Evolutionary conservation across 1,284 basidiomycete genomes (phyloP).

Genomic region (Naganishia sp.): DNA sequence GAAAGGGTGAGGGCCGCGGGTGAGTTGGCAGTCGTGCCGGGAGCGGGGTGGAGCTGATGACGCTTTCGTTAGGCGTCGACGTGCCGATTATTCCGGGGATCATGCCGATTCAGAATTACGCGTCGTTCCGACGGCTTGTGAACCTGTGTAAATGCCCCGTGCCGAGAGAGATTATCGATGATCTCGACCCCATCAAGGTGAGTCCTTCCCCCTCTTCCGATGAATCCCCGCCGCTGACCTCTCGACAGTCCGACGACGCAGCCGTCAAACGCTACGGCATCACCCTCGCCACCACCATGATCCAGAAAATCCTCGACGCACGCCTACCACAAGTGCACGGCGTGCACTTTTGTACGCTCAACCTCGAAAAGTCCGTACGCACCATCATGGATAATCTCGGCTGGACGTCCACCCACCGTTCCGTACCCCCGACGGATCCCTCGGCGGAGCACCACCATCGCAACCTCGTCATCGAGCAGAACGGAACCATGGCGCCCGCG

Average conservation of each 20-base stretch:
- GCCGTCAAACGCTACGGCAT: constrained; percentile 89
- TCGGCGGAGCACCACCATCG: neutral
- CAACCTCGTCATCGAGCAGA: constrained; percentile 28
- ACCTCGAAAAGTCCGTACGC: constrained; percentile 93
- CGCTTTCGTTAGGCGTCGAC: constrained; percentile 66
- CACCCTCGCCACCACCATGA: constrained; percentile 72
- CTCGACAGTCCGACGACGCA: constrained; percentile 77
- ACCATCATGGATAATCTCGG: constrained; percentile 77
- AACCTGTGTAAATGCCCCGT: constrained; percentile 84
- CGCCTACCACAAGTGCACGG: constrained; percentile 66
- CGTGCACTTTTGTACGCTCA: constrained; percentile 95
- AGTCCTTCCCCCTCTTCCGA: too few species aligned
- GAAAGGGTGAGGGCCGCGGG: constrained; percentile 70
- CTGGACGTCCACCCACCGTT: constrained; percentile 56
- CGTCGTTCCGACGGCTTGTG: constrained; percentile 85
- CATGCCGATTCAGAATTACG: constrained; percentile 97
- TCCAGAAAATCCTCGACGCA: constrained; percentile 57
- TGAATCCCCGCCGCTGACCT: constrained; percentile 36
- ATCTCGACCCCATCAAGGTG: constrained; percentile 79
- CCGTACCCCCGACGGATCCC: constrained; percentile 24
- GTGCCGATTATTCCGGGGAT: constrained; percentile 93
- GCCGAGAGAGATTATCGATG: constrained; percentile 67
- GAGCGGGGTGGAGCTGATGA: constrained; percentile 14
- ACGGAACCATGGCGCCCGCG: constrained; percentile 33
- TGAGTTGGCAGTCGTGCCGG: constrained; percentile 48